Percentiles rank a stretch among this genome's conserved stretches.
phyloP scores from a whole-genome alignment of 2,329 filamentous ascomycete species.

The Cyclaneusma minus region DNA sequence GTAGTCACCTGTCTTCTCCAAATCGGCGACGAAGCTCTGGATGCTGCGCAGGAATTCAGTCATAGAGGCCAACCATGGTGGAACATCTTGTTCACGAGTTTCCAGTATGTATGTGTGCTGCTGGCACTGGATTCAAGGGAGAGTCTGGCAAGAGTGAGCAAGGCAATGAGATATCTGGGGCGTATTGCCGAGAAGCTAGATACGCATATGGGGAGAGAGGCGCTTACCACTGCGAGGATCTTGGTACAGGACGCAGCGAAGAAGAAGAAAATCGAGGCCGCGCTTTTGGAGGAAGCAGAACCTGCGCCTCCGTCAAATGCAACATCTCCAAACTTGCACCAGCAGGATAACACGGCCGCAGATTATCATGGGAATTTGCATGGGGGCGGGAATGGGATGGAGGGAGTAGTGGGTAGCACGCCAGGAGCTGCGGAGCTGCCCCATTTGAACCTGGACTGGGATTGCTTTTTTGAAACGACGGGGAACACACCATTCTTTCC shows the following conservation, averaged over 20 bases:
- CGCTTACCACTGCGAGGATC: slow-evolving; percentile 12
- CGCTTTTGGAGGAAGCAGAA: slow-evolving; percentile 8
- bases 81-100: slow-evolving; percentile 24
- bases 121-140: slow-evolving; percentile 23
- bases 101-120: slow-evolving; percentile 25
- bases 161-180: slow-evolving; percentile 22
- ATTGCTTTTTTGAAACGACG: too few relatives aligned
- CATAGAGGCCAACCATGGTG: slow-evolving; percentile 24
- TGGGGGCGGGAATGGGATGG: too few relatives aligned
- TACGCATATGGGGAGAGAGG: slow-evolving; percentile 18
- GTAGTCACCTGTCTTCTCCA: slow-evolving; percentile 21
- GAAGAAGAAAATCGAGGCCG: slow-evolving; percentile 14
- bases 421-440: too few relatives aligned
- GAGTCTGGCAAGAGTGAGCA: slow-evolving; percentile 19
- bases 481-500: too few relatives aligned
- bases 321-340: too few relatives aligned
- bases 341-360: too few relatives aligned
- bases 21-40: slow-evolving; percentile 19
- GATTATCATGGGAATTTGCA: too few relatives aligned
- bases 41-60: slow-evolving; percentile 19
- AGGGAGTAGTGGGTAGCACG: too few relatives aligned
- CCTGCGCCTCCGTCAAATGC: too few relatives aligned
- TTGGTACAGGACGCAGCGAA: slow-evolving; percentile 12
- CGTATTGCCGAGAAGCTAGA: slow-evolving; percentile 21
- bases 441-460: too few relatives aligned